These are phyloP conservation scores for Gillenia trifoliata DNA, from an alignment of 306 rosid species.

Conservation along the genomic window DNA sequence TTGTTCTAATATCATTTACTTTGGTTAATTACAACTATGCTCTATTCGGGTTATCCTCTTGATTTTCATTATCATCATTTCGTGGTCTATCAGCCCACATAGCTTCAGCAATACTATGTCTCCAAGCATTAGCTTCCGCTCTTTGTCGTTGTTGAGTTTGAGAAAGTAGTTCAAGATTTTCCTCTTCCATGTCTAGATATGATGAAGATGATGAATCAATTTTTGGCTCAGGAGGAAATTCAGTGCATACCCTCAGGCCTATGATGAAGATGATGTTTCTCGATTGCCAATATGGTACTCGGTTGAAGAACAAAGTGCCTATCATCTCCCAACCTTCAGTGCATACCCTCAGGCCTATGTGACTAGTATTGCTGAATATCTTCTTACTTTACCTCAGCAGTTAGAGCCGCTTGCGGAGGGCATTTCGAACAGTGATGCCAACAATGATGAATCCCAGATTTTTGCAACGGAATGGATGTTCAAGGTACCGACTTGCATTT, in stretches of 20 bases:
- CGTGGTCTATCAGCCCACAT: too few relatives aligned
- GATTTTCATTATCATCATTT: too few relatives aligned
- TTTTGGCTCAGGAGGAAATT: too few relatives aligned
- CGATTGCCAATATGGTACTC: conserved; percentile 85
- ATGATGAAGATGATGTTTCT: conserved; percentile 93
- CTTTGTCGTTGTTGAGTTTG: too few relatives aligned
- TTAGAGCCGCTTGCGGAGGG: conserved; percentile 99
- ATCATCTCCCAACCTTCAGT: conserved; percentile 87
- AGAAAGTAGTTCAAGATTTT: too few relatives aligned
- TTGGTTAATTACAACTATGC: too few relatives aligned
- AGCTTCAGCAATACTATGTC: too few relatives aligned
- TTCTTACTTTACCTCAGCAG: conserved; percentile 95
- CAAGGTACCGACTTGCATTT: conserved; percentile 49
- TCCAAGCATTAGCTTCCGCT: too few relatives aligned
- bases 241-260: conserved; percentile 90
- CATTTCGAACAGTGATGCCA: conserved; percentile 64
- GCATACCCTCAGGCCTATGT: conserved; percentile 90
- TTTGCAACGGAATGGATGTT: conserved; percentile 99
- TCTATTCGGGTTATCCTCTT: too few relatives aligned
- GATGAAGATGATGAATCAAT: too few relatives aligned
- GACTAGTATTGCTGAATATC: conserved; percentile 89
- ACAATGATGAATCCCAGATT: conserved; percentile 90
- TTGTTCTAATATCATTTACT: too few relatives aligned
- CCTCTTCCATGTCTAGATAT: too few relatives aligned
- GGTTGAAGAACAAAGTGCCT: conserved; percentile 81